A percentile compares a stretch with the other conserved stretches of the same genome.
Conservation (phyloP, 305 asterid genomes). For the Fraxinus nigra region DNA sequence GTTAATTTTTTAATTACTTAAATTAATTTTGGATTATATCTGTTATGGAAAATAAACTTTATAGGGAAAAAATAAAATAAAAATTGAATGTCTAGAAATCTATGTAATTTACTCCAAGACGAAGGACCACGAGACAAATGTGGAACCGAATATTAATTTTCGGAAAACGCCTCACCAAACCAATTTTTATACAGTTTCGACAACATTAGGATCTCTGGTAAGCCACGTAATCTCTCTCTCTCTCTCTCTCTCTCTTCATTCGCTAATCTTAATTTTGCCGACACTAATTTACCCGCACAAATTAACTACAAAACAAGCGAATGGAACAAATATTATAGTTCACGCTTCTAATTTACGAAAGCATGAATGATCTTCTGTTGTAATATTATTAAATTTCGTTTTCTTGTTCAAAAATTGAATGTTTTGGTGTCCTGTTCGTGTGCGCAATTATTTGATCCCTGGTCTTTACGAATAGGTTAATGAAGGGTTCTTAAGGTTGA, state of each 20-base stretch:
- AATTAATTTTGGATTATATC: background rate
- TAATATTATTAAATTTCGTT: background rate
- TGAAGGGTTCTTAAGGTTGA: slow-evolving; percentile 27
- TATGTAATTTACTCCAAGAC: background rate
- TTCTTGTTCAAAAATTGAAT: background rate
- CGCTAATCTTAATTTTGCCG: background rate
- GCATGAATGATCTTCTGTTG: background rate
- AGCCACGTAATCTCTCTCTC: background rate
- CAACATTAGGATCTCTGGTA: background rate
- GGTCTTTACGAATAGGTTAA: slow-evolving; percentile 25
- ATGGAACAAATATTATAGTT: background rate
- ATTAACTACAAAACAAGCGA: background rate
- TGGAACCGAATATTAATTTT: background rate
- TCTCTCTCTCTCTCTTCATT: background rate
- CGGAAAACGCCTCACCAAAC: background rate
- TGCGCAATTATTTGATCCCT: background rate
- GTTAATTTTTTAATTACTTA: background rate
- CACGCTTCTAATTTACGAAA: background rate
- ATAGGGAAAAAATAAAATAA: background rate
- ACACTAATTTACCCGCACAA: background rate
- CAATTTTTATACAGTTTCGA: background rate
- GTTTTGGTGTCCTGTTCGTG: background rate
- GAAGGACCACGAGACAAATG: background rate
- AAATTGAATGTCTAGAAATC: background rate
- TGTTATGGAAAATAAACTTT: background rate